Evolutionary conservation across 345 rosid species (phyloP), one percentile per base, ranked within the genome.

Genomic region (Bretschneidera sinensis): DNA sequence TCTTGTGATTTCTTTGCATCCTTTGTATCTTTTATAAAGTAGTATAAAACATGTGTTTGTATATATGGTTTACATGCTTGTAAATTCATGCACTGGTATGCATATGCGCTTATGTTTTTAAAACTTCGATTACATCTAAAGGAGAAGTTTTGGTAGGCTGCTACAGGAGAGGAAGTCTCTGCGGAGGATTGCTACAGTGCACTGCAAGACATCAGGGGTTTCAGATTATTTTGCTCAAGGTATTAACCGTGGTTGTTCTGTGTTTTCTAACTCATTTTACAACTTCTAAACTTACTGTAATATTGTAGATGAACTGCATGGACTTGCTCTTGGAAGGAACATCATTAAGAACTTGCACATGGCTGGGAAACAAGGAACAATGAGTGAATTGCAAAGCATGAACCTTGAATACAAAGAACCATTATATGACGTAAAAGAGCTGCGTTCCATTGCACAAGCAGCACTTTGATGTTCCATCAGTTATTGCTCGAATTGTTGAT

Each of bases 171-270:
- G 80, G 94, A 83, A 70, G 85, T 92, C 58, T 83, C 97, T 51
- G 98, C 98, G 21, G 97, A 92, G 72, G 94, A 89, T 76, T 21
- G 97, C 96, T 53, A 59, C 74, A 2, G 86, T 92, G 66, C 98
- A 92, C 56, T 92, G 97, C 83, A 87, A 83, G 77, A 86, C 86
- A 0, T 89, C 98, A 13, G 98, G 96, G 49, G 97, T 92, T 66
- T 92, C 97, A 0, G 98, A 92, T 77, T 87, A 92, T 81, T 87
- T 87, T 76, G 97, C 98, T 76, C 98, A 82, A 89, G 98, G 97
- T 92, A 69, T 71, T 21, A 9, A n/a, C 34, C 23, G 48, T 48
- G 9, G 23, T 50, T 59, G 54, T 35, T 21, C 13, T 53, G 24
- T 53, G 52, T 59, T 54, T 17, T 47, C 57, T 20, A 35, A 16